phyloP scores from a whole-genome alignment of 2,329 filamentous ascomycete genomes.

The Penicillium sp. region DNA sequence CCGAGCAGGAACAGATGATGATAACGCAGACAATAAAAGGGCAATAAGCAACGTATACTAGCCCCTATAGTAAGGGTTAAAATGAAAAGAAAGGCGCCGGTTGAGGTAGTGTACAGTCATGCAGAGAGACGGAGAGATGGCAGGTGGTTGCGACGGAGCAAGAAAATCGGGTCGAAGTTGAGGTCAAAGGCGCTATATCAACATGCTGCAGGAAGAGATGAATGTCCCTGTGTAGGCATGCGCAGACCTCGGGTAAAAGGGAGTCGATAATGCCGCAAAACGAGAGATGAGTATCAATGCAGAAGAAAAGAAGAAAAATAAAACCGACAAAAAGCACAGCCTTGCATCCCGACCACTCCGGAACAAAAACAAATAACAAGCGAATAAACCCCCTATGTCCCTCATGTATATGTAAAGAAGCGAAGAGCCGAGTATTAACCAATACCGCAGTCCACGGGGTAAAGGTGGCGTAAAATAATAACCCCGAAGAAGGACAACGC shows the following conservation, averaged over 20 bases:
- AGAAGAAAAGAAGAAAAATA: slow-evolving; percentile 21
- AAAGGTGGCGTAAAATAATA: slow-evolving; percentile 13
- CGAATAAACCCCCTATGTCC: slow-evolving; percentile 36
- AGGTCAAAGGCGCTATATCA: slow-evolving; percentile 16
- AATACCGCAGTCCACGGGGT: slow-evolving; percentile 12
- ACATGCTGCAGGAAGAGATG: slow-evolving; percentile 20
- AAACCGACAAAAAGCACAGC: slow-evolving; percentile 20
- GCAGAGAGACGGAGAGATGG: slow-evolving; percentile 26
- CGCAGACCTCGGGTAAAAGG: slow-evolving; percentile 28
- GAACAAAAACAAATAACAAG: slow-evolving; percentile 23
- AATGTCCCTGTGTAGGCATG: slow-evolving; percentile 23
- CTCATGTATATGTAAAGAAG: slow-evolving; percentile 41
- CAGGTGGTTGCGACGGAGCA: slow-evolving; percentile 15
- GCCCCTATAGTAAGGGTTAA: slow-evolving; percentile 16
- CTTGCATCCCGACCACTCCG: slow-evolving; percentile 28
- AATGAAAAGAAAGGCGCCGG: slow-evolving; percentile 25
- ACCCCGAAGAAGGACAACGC: slow-evolving; percentile 15
- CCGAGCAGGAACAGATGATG: slow-evolving; percentile 11
- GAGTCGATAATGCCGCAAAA: slow-evolving; percentile 24
- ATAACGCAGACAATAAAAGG: slow-evolving; percentile 13
- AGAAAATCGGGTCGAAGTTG: not conserved
- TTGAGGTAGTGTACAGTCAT: slow-evolving; percentile 37
- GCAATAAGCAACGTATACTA: slow-evolving; percentile 21
- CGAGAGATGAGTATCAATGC: slow-evolving; percentile 26
- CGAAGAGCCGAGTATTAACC: slow-evolving; percentile 34